Conservation (phyloP, 257 asterid genomes). For the Nicotiana attenuata region DNA sequence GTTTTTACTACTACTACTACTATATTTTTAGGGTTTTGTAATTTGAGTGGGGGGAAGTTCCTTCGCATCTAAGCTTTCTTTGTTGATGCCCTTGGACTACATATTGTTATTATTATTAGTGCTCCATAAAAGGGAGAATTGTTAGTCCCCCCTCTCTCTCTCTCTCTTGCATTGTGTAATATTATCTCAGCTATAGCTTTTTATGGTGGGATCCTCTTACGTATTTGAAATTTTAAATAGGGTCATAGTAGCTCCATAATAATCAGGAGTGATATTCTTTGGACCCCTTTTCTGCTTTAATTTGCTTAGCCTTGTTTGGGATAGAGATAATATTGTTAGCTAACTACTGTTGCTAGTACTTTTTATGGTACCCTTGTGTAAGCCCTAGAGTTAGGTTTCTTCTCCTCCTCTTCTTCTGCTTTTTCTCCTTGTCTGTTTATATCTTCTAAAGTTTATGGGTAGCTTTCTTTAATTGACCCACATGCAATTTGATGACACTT, state of each 20-base stretch:
- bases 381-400: slow-evolving; percentile 1
- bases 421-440: neutral
- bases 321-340: neutral
- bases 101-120: slow-evolving; percentile 14
- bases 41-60: slow-evolving; percentile 31
- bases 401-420: neutral
- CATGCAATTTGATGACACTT: slow-evolving; percentile 1
- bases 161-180: slow-evolving; percentile 14
- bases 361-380: neutral
- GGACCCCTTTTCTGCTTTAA: neutral
- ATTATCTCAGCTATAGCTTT: neutral
- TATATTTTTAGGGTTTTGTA: slow-evolving; percentile 27
- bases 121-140: slow-evolving; percentile 21
- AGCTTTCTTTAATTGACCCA: neutral
- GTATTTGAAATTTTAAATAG: slow-evolving; percentile 15
- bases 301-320: neutral
- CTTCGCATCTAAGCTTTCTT: slow-evolving; percentile 40
- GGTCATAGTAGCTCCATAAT: slow-evolving; percentile 1
- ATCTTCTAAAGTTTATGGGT: slow-evolving; percentile 4
- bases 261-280: slow-evolving; percentile 6
- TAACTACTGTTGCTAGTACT: neutral
- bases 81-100: slow-evolving; percentile 6
- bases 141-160: slow-evolving; percentile 28
- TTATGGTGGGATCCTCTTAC: slow-evolving; percentile 16
- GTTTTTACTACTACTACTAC: slow-evolving; percentile 19